Evolutionary conservation across 78 protist species (phyloP).

Genomic region (Monocercomonoides exilis): DNA sequence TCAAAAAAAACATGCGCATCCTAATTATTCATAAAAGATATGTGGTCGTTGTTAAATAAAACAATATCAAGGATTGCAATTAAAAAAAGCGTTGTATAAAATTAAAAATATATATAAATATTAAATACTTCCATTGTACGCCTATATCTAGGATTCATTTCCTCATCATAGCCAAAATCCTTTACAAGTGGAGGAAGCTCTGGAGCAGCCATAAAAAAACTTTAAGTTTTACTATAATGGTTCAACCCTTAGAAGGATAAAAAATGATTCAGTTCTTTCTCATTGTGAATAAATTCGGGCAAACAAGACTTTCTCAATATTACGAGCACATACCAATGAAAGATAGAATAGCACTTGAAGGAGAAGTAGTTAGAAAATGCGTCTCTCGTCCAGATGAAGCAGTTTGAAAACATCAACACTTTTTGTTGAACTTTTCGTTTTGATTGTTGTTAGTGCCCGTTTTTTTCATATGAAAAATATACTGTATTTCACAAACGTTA

Average conservation of each 20-base stretch:
- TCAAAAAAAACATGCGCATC: neutral
- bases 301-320: constrained; percentile 85
- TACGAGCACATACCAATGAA: constrained; percentile 48
- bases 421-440: neutral
- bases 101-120: too few species aligned
- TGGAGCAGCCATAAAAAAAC: neutral
- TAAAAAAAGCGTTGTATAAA: neutral
- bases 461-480: constrained; percentile 61
- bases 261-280: constrained; percentile 76
- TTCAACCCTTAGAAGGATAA: too few species aligned
- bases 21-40: too few species aligned
- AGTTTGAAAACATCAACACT: constrained; percentile 24
- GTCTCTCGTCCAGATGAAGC: constrained; percentile 55
- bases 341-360: constrained; percentile 64
- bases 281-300: constrained; percentile 86
- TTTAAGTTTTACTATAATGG: too few species aligned
- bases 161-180: neutral
- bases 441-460: constrained; percentile 60
- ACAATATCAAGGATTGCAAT: neutral
- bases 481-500: constrained; percentile 78
- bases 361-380: constrained; percentile 79
- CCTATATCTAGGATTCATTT: neutral
- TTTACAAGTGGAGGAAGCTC: neutral
- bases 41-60: neutral
- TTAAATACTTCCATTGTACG: neutral